Evolutionary conservation across 495 filamentous ascomycete genomes (phyloP), one percentile per base, ranked within the genome.

Genomic region (Chaetomium tenue): DNA sequence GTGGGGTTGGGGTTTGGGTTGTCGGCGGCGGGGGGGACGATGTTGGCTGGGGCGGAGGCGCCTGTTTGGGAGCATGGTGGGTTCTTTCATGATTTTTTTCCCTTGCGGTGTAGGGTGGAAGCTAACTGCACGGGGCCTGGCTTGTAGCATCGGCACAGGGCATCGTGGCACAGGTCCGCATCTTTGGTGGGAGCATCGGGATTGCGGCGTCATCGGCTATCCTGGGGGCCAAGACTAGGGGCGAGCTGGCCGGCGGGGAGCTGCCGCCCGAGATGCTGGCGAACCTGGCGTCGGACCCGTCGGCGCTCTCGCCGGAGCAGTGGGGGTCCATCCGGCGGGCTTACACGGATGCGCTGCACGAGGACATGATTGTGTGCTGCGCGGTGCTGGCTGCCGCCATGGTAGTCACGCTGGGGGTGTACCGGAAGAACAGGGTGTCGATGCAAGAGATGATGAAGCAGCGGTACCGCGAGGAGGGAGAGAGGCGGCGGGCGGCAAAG

Each of bases 151-250:
- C 81, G 7, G 82, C 81, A 0, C 82, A 84, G 65, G 83, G 81
- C 9, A 76, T 84, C 37, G 62, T 84, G 37, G 77, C 82, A 0
- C 80, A 84, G 51, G 76, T 76, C n/a, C 76, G 81, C 22, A 76
- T 84, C 15, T 71, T 84, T 6, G 83, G 83, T 5, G 83, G 83
- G 13, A 81, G 78, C 53, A 74, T 85, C 30, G 83, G 83, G 15
- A 81, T 85, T 54, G 80, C 82, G 2, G 76, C 75, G 2, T 81
- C 79, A 9, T 79, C 81, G 3, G 77, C 75, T 30, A 79, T 82
- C n/a, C 60, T 81, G 9, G 71, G 73, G 25, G 61, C 73, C 26
- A 70, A 69, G 62, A 65, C 73, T 30, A 37, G 58, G n/a, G 18
- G 18, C 5, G 48, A 64, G 22, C 60, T 75, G 13, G 23, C 52